Evolutionary conservation across 345 rosid genomes (phyloP).

Genomic region (Salix arbutifolia): DNA sequence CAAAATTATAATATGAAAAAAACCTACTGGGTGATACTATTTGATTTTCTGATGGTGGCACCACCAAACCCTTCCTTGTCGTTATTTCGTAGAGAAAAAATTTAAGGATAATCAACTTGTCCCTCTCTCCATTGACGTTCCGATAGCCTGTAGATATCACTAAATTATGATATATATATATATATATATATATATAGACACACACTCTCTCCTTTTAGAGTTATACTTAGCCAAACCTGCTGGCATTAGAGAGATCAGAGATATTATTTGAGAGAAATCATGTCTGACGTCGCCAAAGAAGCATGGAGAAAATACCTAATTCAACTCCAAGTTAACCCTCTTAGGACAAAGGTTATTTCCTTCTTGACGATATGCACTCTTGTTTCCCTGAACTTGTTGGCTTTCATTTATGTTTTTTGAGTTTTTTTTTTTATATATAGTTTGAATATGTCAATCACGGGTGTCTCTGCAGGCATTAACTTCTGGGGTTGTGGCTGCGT

Average conservation of each 20-base stretch:
- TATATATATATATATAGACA: too few species aligned
- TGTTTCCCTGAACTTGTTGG: not conserved
- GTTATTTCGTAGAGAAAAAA: too few species aligned
- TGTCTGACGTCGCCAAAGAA: conserved; percentile 72
- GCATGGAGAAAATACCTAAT: conserved; percentile 84
- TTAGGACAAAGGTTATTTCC: conserved; percentile 67
- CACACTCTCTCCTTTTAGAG: too few species aligned
- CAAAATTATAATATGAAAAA: too few species aligned
- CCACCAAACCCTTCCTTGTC: too few species aligned
- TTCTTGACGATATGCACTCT: not conserved
- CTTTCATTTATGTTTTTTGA: not conserved
- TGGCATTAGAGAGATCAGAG: not conserved
- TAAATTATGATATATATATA: too few species aligned
- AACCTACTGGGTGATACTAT: too few species aligned
- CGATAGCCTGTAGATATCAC: too few species aligned
- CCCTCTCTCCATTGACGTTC: too few species aligned
- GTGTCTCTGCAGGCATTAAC: conserved; percentile 60
- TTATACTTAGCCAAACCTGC: too few species aligned
- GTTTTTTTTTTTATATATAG: not conserved
- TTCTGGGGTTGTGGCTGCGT: conserved; percentile 70
- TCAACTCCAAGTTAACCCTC: conserved; percentile 81
- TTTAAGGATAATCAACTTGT: too few species aligned
- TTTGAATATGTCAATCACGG: not conserved
- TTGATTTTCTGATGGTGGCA: too few species aligned
- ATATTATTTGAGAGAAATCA: conserved; percentile 10